phyloP scores from a whole-genome alignment of 164 flowering plant genomes.

The Berberis thunbergii region DNA sequence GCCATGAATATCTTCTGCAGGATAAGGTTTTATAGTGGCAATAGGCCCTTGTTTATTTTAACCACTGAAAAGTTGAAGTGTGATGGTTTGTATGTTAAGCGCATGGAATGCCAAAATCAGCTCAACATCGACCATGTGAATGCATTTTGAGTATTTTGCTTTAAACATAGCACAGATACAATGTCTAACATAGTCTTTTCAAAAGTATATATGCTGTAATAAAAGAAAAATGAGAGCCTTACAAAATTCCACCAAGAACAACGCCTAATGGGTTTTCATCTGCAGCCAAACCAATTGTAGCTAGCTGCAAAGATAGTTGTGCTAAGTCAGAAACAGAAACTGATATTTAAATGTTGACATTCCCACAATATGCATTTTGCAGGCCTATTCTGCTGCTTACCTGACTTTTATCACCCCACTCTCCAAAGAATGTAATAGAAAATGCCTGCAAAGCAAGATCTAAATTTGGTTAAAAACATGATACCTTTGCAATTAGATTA shows the following conservation, averaged over 20 bases:
- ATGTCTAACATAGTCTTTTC: too few species aligned
- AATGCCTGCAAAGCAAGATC: constrained; percentile 61
- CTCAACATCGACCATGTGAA: too few species aligned
- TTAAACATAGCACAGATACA: too few species aligned
- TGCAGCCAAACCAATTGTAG: constrained; percentile 95
- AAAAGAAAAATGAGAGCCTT: constrained; percentile 18
- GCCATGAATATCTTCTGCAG: too few species aligned
- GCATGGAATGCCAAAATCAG: too few species aligned
- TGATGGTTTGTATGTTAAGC: too few species aligned
- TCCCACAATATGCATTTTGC: neutral
- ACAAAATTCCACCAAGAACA: constrained; percentile 95
- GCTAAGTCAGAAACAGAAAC: constrained; percentile 2
- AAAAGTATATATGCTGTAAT: neutral
- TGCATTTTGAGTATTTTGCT: too few species aligned
- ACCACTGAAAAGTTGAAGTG: too few species aligned
- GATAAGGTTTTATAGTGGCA: too few species aligned
- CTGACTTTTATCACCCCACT: constrained; percentile 99
- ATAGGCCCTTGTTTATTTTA: too few species aligned
- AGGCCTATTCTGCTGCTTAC: constrained; percentile 24
- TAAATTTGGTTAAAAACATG: neutral
- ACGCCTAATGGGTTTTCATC: constrained; percentile 97
- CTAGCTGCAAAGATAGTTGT: constrained; percentile 51
- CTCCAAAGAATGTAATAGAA: constrained; percentile 95
- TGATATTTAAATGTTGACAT: too few species aligned
- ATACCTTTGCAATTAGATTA: neutral